A percentile compares a stretch with the other conserved stretches of the same genome.
phyloP scores from a whole-genome alignment of 1,139 yeast species.

The Taphrina communis region DNA sequence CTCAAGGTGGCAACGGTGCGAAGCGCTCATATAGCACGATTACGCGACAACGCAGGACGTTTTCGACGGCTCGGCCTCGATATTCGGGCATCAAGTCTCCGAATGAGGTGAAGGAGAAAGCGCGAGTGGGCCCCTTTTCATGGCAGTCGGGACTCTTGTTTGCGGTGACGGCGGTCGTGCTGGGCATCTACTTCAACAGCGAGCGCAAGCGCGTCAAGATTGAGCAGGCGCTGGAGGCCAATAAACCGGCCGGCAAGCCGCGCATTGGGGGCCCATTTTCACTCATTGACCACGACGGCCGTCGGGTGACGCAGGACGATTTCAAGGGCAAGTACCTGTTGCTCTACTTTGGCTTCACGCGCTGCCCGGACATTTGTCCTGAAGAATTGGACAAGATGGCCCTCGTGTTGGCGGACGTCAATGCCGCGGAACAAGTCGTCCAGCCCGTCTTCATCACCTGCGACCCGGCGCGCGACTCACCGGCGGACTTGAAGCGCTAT shows the following conservation, averaged over 20 bases:
- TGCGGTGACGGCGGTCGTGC: conserved; percentile 68
- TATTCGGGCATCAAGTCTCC: conserved; percentile 14
- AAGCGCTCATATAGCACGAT: conserved; percentile 11
- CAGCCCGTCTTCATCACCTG: conserved; percentile 86
- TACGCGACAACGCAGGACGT: background rate
- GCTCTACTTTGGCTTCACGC: conserved; percentile 91
- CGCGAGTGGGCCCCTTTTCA: conserved; percentile 59
- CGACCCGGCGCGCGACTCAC: conserved; percentile 93
- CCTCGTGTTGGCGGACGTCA: conserved; percentile 46
- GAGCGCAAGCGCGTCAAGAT: conserved; percentile 69
- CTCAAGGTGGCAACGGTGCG: background rate
- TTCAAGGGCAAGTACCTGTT: conserved; percentile 78
- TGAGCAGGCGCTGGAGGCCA: conserved; percentile 31
- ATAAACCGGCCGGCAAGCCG: conserved; percentile 73
- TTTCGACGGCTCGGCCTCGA: background rate
- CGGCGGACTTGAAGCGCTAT: conserved; percentile 60
- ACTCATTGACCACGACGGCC: conserved; percentile 71
- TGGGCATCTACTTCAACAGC: conserved; percentile 74
- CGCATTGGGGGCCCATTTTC: conserved; percentile 88
- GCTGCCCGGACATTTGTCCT: conserved; percentile 98
- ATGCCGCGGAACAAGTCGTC: conserved; percentile 34
- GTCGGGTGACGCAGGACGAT: conserved; percentile 74
- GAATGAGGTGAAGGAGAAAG: conserved; percentile 36
- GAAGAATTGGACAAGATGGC: conserved; percentile 94
- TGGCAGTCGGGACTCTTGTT: conserved; percentile 82